phyloP scores from a whole-genome alignment of 2,329 filamentous ascomycete species.

The Cephalotrichum gorgonifer region DNA sequence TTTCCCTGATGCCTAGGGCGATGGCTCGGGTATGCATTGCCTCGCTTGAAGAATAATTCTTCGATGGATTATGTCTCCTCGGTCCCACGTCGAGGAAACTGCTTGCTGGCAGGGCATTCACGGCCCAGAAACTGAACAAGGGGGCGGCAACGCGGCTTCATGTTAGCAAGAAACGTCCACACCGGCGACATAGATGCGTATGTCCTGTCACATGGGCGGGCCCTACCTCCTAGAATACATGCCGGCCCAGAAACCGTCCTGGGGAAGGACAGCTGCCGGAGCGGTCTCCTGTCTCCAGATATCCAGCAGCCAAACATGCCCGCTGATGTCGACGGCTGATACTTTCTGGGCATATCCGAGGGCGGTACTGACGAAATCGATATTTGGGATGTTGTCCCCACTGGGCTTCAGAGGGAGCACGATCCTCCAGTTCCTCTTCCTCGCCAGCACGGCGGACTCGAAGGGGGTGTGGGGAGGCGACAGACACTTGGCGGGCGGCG shows the following conservation, averaged over 20 bases:
- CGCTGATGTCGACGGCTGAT: conserved; percentile 39
- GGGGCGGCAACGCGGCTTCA: too few species aligned
- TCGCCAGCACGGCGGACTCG: conserved; percentile 25
- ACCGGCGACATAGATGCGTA: not conserved
- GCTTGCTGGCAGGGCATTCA: not conserved
- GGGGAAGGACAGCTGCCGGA: not conserved
- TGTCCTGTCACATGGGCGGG: not conserved
- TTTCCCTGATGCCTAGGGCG: not conserved
- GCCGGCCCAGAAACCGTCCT: not conserved
- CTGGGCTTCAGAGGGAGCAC: conserved; percentile 27
- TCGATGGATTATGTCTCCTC: not conserved
- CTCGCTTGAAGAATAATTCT: not conserved
- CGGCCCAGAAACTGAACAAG: not conserved
- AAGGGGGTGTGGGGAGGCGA: not conserved
- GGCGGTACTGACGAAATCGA: conserved; percentile 37
- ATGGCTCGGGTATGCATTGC: not conserved
- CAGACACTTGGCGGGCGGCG: conserved; percentile 4
- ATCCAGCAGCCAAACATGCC: conserved; percentile 36
- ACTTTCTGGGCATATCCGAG: conserved; percentile 38
- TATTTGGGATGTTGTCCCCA: conserved; percentile 39
- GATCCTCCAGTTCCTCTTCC: conserved; percentile 40
- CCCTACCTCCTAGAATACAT: not conserved
- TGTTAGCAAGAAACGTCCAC: not conserved
- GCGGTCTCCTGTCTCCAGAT: conserved; percentile 32
- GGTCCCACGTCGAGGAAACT: not conserved